A percentile compares a stretch with the other conserved stretches of the same genome.
Evolutionary conservation across 2,329 filamentous ascomycete species (phyloP).

Genomic region (Trichoderma hamatum): DNA sequence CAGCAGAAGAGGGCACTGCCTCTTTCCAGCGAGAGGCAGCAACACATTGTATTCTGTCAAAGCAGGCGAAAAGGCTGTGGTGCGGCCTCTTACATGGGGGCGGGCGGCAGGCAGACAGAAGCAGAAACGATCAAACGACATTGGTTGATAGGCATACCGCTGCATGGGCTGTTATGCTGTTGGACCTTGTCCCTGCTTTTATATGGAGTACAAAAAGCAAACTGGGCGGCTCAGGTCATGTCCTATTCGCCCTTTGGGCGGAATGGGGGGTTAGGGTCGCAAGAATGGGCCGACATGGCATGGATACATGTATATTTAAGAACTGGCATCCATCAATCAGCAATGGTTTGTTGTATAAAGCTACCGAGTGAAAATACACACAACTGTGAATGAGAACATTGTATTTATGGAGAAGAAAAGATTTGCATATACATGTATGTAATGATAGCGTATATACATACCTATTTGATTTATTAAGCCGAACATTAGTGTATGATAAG

Average conservation of each 20-base stretch:
- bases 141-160: not conserved
- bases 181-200: not conserved
- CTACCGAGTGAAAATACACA: not conserved
- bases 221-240: constrained; percentile 18
- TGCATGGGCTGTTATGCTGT: not conserved
- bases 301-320: not conserved
- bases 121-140: not conserved
- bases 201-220: not conserved
- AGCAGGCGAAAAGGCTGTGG: not conserved
- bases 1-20: constrained; percentile 14
- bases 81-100: constrained; percentile 19
- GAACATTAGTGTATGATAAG: not conserved
- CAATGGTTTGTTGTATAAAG: not conserved
- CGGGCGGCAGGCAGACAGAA: not conserved
- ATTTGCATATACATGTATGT: not conserved
- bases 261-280: constrained; percentile 17
- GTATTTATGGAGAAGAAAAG: not conserved
- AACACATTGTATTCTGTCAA: not conserved
- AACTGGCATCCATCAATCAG: not conserved
- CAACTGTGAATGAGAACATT: not conserved
- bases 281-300: constrained; percentile 7
- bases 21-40: not conserved
- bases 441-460: not conserved
- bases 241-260: constrained; percentile 16
- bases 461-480: not conserved